Evolutionary conservation across 139 green algal species (phyloP), one percentile per base, ranked within the genome.

Genomic region (Chlamydomonas sphaeroides): DNA sequence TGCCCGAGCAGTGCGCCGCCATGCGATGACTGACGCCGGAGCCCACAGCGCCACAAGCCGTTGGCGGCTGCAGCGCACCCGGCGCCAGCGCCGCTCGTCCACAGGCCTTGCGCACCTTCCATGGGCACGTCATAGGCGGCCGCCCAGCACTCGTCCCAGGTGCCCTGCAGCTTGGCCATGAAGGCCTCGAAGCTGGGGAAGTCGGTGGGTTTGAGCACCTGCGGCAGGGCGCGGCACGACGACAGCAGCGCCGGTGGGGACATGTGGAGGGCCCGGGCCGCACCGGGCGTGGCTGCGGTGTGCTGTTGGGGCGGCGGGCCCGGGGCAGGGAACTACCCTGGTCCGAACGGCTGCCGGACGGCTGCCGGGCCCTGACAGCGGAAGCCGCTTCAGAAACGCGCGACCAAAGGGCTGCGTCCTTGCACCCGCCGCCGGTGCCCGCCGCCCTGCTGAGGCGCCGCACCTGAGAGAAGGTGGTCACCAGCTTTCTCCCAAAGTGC

Each of bases 91-190:
- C 35, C 35, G 30, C 4, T 10, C 11, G 14, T 5, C 8, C 5
- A 8, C 5, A 15, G 15, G 1, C 38, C 36, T n/a, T 35, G 17
- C 33, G 41, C 17, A 33, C 32, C 77, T 30, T 65, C 87, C 21
- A 53, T 68, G 42, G 86, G 69, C 28, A 78, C 83, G 59, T 65
- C 72, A 79, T 87, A 92, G 41, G 92, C 87, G 25, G 72, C 57
- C 28, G 82, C 32, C 92, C 92, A 96, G 63, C 89, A 70, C 3
- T 56, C 39, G 15, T 95, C 88, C 93, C 93, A 96, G 5, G n/a
- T 49, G 18, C 42, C 28, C 45, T 85, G 79, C 51, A 61, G 17
- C 51, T 79, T 35, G 35, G 25, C 28, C 28, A 79, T 49, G 71
- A 79, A 79, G 11, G 42, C 71, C 36, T 79, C 56, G 33, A 79